phyloP scores from a whole-genome alignment of 75 land plant species.

The Cupressus sempervirens region DNA sequence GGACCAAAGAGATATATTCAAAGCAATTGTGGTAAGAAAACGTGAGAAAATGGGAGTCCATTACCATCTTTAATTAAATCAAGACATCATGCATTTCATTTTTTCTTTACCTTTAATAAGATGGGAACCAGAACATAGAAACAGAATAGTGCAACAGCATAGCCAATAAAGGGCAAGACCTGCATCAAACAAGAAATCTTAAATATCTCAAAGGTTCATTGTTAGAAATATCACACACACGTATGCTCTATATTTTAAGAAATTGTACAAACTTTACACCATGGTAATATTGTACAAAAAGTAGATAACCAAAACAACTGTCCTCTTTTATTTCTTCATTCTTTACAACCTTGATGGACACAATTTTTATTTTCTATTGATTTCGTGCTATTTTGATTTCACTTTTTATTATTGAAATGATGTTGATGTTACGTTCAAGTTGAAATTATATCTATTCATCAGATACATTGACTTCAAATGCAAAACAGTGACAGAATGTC shows the following conservation, averaged over 20 bases:
- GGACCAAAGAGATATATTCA: not conserved
- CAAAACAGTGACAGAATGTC: not conserved
- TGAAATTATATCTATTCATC: not conserved
- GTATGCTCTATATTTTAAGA: not conserved
- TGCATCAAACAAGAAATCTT: constrained; percentile 30
- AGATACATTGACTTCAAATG: not conserved
- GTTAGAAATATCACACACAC: not conserved
- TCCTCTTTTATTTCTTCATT: not conserved
- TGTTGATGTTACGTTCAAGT: not conserved
- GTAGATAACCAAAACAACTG: not conserved
- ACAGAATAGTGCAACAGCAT: constrained; percentile 59
- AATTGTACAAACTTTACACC: not conserved
- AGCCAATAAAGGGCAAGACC: constrained; percentile 79
- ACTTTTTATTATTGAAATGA: not conserved
- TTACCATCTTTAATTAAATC: not conserved
- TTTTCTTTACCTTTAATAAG: constrained; percentile 60
- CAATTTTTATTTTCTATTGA: not conserved
- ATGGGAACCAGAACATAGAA: constrained; percentile 78
- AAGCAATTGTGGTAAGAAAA: not conserved
- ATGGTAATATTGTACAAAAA: not conserved
- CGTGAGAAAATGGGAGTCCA: not conserved
- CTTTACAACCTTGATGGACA: not conserved
- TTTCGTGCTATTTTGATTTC: not conserved
- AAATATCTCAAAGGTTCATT: not conserved
- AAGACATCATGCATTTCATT: not conserved